Evolutionary conservation across 2,329 filamentous ascomycete genomes (phyloP).

Genomic region (Xylogone sp.): DNA sequence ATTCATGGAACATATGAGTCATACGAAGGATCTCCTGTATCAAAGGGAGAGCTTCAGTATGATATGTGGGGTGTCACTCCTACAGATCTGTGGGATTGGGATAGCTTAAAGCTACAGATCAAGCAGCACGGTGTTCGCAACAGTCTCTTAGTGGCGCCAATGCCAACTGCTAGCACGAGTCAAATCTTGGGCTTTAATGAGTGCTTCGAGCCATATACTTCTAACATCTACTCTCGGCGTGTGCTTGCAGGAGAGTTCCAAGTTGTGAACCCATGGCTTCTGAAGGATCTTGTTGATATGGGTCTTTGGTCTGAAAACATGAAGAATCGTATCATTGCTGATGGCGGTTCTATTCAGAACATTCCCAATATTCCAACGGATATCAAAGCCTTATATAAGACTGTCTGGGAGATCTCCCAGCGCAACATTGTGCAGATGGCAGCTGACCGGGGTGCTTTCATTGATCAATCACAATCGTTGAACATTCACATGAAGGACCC

Average conservation of each 20-base stretch:
- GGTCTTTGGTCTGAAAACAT: slow-evolving; percentile 98
- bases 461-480: slow-evolving; percentile 97
- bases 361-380: slow-evolving; percentile 95
- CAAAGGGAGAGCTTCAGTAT: slow-evolving; percentile 93
- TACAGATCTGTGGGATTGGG: slow-evolving; percentile 96
- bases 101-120: slow-evolving; percentile 81
- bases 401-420: slow-evolving; percentile 98
- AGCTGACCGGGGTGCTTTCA: slow-evolving; percentile 95
- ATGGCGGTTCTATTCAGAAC: slow-evolving; percentile 92
- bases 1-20: slow-evolving; percentile 80
- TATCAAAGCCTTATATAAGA: slow-evolving; percentile 98
- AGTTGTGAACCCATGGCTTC: slow-evolving; percentile 97
- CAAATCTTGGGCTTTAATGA: slow-evolving; percentile 99
- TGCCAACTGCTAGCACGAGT: slow-evolving; percentile 96
- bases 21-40: slow-evolving; percentile 90
- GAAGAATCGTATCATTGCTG: slow-evolving; percentile 99
- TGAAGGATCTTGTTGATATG: slow-evolving; percentile 97
- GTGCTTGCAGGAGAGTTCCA: slow-evolving; percentile 98
- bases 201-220: slow-evolving; percentile 99
- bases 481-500: slow-evolving; percentile 99
- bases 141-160: slow-evolving; percentile 90
- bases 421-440: slow-evolving; percentile 96
- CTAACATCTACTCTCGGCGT: slow-evolving; percentile 98
- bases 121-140: slow-evolving; percentile 92
- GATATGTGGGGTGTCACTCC: slow-evolving; percentile 98